Evolutionary conservation across 495 filamentous ascomycete genomes (phyloP).

Genomic region (Talaromyces borbonicus): DNA sequence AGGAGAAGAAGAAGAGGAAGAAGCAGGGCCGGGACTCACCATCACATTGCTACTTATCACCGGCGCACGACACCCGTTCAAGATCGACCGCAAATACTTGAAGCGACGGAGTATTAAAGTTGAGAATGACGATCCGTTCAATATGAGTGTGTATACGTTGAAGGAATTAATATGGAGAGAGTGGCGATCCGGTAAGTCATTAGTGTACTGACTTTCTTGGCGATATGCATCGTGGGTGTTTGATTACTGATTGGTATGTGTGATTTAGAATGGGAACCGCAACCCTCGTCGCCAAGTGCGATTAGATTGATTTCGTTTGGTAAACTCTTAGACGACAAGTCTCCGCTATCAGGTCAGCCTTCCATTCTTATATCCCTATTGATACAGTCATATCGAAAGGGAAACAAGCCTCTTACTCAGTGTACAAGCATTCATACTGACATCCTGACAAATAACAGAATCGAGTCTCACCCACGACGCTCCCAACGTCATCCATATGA

Average conservation of each 20-base stretch:
- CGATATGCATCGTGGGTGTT: neutral
- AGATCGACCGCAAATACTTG: conserved; percentile 78
- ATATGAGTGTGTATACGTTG: conserved; percentile 80
- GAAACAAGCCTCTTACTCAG: no score
- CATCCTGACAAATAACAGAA: conserved; percentile 41
- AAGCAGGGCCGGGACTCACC: conserved; percentile 33
- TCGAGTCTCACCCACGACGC: conserved; percentile 65
- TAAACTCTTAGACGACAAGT: conserved; percentile 78
- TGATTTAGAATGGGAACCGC: conserved; percentile 76
- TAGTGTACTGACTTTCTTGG: neutral
- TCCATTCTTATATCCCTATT: neutral
- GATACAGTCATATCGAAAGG: no score
- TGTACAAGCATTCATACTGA: neutral
- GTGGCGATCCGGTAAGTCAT: conserved; percentile 58
- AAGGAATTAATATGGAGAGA: conserved; percentile 88
- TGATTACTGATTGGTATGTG: conserved; percentile 3
- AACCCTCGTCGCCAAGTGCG: conserved; percentile 69
- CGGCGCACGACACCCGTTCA: conserved; percentile 76
- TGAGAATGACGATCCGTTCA: conserved; percentile 70
- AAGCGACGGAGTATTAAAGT: conserved; percentile 65
- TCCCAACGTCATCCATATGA: conserved; percentile 87
- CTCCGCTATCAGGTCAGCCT: conserved; percentile 56
- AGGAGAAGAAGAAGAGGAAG: conserved; percentile 31
- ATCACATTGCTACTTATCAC: conserved; percentile 74
- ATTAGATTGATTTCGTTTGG: conserved; percentile 88